Base-by-base conservation (phyloP, 2,329 filamentous ascomycete species). In the Proliferodiscus dingleyae region DNA sequence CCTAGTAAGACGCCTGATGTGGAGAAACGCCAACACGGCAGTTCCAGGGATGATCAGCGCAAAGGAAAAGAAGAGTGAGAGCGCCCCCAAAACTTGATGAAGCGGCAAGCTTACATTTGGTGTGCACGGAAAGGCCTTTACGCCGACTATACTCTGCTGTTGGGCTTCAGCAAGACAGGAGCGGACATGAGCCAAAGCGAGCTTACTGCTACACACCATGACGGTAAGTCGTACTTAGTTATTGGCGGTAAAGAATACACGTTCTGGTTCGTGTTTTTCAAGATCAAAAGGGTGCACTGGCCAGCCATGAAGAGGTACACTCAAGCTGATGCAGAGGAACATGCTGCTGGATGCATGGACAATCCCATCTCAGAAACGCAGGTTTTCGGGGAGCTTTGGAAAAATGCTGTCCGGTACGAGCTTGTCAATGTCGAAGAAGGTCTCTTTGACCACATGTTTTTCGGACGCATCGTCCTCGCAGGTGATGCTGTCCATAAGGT, bases 401-500 rank as follows among this genome's bases (percentile, higher is more conserved):
- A 38, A 8, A 11, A 30, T 8, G 38, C 22, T 11, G 16, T 23
- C 9, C 30, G 38, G n/a, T 13, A n/a, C 7, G 10, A 29, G 10
- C 15, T 43, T n/a, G 24, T 47, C 11, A 32, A 37, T n/a, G n/a
- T 43, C 15, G 45, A 47, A 22, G 45, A 47, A 21, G 38, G 38
- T 2, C 13, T 41, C 6, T 26, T 41, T 15, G 24, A 38, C 1
- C 21, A 43, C 21, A 37, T 30, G 45, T 32, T 36, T 19, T 37
- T 22, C 15, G 45, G 37, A 4, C 18, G 45, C 6, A 37, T 43
- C 8, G 45, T 43, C 2, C 23, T 47, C 13, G 38, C 21, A 8
- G 45, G 45, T 21, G 45, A 47, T 37, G 38, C 45, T 9, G 45
- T 21, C 22, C 45, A 47, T 28, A 47, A 47, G 21, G 37, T 40